phyloP scores from a whole-genome alignment of 306 rosid species.

The Adenanthera pavonina region DNA sequence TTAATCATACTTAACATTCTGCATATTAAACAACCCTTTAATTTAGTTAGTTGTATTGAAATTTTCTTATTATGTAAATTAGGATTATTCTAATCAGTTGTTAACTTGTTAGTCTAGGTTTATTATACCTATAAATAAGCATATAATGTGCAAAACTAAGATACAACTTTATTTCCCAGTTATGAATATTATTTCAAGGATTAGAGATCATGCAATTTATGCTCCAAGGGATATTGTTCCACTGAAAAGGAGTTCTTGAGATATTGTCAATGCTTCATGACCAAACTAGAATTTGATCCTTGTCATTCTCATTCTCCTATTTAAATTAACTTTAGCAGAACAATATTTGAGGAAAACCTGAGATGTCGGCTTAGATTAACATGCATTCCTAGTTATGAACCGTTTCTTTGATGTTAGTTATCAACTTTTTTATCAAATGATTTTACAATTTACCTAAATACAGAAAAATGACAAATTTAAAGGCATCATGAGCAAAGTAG shows the following conservation, averaged over 20 bases:
- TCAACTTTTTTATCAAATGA: background rate
- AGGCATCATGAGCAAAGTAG: background rate
- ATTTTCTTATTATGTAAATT: too few species aligned
- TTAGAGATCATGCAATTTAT: background rate
- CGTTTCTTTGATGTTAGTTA: background rate
- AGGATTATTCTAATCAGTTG: background rate
- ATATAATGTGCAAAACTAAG: background rate
- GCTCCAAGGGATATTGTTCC: background rate
- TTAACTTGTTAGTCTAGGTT: background rate
- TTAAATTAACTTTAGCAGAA: background rate
- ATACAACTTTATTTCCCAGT: background rate
- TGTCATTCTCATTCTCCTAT: background rate
- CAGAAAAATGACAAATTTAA: background rate
- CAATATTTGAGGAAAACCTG: constrained; percentile 15
- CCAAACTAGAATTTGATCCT: background rate
- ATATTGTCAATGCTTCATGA: background rate
- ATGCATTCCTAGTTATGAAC: background rate
- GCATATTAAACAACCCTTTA: too few species aligned
- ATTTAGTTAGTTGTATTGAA: too few species aligned
- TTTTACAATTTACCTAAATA: background rate
- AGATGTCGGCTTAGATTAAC: constrained; percentile 22
- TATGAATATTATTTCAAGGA: background rate
- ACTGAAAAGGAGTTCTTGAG: background rate
- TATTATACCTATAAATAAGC: background rate
- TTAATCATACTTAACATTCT: too few species aligned